These are phyloP conservation scores for Jaenimonas drosophilae DNA, from an alignment of 208 protist genomes.

Conservation along the genomic window DNA sequence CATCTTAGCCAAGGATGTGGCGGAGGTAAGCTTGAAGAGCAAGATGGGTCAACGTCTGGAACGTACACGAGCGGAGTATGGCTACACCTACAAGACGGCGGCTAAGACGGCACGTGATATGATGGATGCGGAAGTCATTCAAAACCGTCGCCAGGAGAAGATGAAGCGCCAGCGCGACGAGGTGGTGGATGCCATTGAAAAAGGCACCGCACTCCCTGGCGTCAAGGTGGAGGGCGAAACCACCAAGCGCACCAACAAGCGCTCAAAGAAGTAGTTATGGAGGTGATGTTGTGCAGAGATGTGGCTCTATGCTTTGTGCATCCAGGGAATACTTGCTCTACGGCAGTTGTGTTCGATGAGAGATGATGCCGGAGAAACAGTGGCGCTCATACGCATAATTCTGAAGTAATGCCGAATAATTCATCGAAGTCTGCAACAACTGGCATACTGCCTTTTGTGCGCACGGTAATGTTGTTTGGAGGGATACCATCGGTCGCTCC, in stretches of 20 bases:
- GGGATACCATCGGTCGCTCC: too few relatives aligned
- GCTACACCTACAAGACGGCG: slow-evolving; percentile 58
- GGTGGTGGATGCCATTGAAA: slow-evolving; percentile 53
- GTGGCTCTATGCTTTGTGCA: too few relatives aligned
- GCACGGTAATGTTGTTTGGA: too few relatives aligned
- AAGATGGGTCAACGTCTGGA: slow-evolving; percentile 61
- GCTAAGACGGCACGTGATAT: slow-evolving; percentile 32
- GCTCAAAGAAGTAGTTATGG: slow-evolving; percentile 15
- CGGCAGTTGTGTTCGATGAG: too few relatives aligned
- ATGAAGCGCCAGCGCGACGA: slow-evolving; percentile 41
- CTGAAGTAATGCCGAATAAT: too few relatives aligned
- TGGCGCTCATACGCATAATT: too few relatives aligned
- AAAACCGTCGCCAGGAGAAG: slow-evolving; percentile 30
- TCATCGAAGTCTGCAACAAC: too few relatives aligned
- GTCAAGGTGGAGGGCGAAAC: slow-evolving; percentile 5
- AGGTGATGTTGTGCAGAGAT: too few relatives aligned
- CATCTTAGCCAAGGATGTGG: slow-evolving; percentile 4
- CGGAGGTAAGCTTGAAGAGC: slow-evolving; percentile 54
- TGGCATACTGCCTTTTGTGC: too few relatives aligned
- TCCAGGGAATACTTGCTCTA: too few relatives aligned
- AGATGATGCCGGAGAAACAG: too few relatives aligned
- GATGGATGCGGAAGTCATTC: slow-evolving; percentile 60
- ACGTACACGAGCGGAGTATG: slow-evolving; percentile 51
- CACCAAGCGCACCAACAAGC: slow-evolving; percentile 10
- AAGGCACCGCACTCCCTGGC: slow-evolving; percentile 13